These are phyloP conservation scores for Chaetomiaceae sp. DNA, from an alignment of 2,329 filamentous ascomycete genomes.

Conservation along the genomic window DNA sequence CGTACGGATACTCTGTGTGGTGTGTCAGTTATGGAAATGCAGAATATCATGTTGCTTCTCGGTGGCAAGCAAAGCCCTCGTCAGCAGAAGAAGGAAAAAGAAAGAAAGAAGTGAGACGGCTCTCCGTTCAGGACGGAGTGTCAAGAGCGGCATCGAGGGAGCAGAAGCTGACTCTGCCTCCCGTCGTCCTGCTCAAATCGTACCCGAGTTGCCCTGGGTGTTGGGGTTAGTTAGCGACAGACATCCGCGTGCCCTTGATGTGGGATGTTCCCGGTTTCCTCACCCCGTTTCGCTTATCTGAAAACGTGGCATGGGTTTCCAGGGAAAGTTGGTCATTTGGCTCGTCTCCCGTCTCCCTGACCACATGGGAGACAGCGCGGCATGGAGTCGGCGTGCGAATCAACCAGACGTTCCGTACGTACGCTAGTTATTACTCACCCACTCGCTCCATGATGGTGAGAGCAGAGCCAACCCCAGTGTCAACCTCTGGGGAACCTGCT, in stretches of 20 bases:
- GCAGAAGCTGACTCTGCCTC: conserved; percentile 1
- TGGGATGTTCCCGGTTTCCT: neutral
- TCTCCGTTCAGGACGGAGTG: no score
- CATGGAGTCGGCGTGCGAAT: neutral
- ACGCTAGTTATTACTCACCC: neutral
- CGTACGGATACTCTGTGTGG: no score
- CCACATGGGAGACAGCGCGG: neutral
- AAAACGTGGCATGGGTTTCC: conserved; percentile 4
- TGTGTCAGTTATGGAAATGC: no score
- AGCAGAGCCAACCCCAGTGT: no score
- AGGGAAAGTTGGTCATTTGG: conserved; percentile 2
- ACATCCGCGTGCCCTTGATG: neutral
- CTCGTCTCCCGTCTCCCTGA: neutral
- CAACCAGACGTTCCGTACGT: no score
- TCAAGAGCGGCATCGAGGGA: neutral
- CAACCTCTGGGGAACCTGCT: no score
- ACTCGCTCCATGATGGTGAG: no score
- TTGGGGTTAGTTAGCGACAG: no score
- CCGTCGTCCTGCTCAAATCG: neutral
- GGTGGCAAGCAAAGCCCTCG: no score
- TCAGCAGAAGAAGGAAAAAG: no score
- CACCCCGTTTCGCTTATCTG: neutral
- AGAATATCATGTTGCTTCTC: no score
- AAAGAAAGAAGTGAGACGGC: no score
- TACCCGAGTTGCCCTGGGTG: neutral